Base-by-base conservation (phyloP, 192 early-diverging fungal genomes). In the Umbelopsis ramanniana region DNA sequence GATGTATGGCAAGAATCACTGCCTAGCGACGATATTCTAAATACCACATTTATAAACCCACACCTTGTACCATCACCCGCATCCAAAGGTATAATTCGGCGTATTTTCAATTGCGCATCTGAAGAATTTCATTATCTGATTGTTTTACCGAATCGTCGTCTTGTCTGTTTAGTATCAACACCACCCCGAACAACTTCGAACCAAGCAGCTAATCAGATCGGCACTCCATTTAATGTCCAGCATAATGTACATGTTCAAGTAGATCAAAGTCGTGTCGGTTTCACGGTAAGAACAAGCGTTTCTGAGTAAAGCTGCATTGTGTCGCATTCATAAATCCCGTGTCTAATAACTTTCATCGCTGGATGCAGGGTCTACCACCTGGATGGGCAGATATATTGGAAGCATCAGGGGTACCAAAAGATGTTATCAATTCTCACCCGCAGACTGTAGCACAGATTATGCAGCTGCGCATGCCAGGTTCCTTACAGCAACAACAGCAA, bases 1-100 rank as follows among this genome's bases (percentile, higher is more conserved):
- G 85, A 87, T 54, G 85, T 87, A 10, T 87, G 85, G 85, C 81
- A 83, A 52, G 78, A 81, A 40, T 79, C 72, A 35, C 67, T 87
- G 24, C 85, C 83, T 17, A 84, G 83, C 6, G 85, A 87, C 54
- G 85, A 85, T 74, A 73, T 84, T 10, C 52, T 87, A 11, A 77
- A 87, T 63, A 87, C 85, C 10, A 83, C 81, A 45, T 85, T 81
- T 55, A 81, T 87, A 68, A 85, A 78, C 35, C 85, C 85, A 2
- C 75, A 85, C 67, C 83, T 87, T 26, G 85, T 87, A 14, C 85
- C 85, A n/a, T 74, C 78, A 7, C 72, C 75, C n/a, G 48, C 53
- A 19, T 43, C 68, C 50, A 43, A 68, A 46, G 67, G 60, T 52
- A 76, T 37, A 22, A 33, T 21, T 71, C 15, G 43, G 40, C 37